Percentiles rank a stretch among this genome's conserved stretches.
These are phyloP conservation scores for Mucor mucedo DNA, from an alignment of 371 early-diverging fungal genomes.

Conservation along the genomic window DNA sequence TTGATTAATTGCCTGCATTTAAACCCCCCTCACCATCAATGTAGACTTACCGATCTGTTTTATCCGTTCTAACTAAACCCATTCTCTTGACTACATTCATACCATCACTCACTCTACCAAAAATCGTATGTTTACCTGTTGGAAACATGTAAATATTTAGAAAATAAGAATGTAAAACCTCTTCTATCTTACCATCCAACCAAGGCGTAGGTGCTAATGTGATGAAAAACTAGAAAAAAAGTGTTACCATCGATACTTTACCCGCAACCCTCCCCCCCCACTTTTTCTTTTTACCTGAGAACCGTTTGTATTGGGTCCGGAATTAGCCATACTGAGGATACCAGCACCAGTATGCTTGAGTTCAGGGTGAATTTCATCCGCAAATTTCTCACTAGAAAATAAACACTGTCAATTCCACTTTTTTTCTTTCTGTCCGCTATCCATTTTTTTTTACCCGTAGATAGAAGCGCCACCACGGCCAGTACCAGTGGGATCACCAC, in stretches of 20 bases:
- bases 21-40: no score
- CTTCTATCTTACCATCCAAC: conserved; percentile 68
- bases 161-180: background rate
- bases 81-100: conserved; percentile 74
- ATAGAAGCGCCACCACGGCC: conserved; percentile 72
- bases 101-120: conserved; percentile 71
- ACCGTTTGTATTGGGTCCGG: conserved; percentile 85
- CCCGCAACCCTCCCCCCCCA: no score
- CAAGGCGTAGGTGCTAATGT: conserved; percentile 72
- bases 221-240: conserved; percentile 60
- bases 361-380: conserved; percentile 75
- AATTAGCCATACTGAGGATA: conserved; percentile 86
- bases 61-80: conserved; percentile 73
- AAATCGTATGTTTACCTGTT: conserved; percentile 69
- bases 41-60: conserved; percentile 42
- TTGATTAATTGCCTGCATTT: background rate
- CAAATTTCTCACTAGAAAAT: conserved; percentile 54
- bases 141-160: background rate
- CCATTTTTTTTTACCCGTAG: conserved; percentile 57
- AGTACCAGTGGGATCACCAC: conserved; percentile 63
- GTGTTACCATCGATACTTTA: background rate
- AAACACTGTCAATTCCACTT: background rate
- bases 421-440: no score
- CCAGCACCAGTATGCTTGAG: conserved; percentile 83
- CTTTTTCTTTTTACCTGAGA: conserved; percentile 59